Conservation (phyloP, 768 basidiomycete genomes). For the Coprinopsis sp. region DNA sequence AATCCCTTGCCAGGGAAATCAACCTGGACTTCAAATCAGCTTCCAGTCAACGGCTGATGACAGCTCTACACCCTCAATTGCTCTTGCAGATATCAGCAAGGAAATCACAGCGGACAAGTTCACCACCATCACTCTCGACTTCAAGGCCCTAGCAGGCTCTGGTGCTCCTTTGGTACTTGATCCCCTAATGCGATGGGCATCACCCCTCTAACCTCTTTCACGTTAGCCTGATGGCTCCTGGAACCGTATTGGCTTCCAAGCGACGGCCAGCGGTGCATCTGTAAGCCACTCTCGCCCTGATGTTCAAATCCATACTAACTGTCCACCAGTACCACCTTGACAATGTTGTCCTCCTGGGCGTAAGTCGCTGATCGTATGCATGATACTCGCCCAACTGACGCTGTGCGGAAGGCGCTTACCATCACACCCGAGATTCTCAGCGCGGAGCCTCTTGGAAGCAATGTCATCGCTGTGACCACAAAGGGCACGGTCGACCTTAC, state of each 20-base stretch:
- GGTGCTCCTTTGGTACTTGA: slow-evolving; percentile 31
- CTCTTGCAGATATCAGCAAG: slow-evolving; percentile 38
- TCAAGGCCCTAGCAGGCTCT: slow-evolving; percentile 40
- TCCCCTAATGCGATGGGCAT: not conserved
- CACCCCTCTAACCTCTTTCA: not conserved
- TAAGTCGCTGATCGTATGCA: slow-evolving; percentile 15
- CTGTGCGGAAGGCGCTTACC: slow-evolving; percentile 31
- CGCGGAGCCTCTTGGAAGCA: slow-evolving; percentile 45
- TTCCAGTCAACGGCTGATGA: slow-evolving; percentile 37
- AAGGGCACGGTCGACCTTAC: slow-evolving; percentile 42
- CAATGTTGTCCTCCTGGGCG: slow-evolving; percentile 42
- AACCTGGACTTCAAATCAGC: slow-evolving; percentile 40
- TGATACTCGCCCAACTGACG: not conserved
- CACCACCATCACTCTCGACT: slow-evolving; percentile 44
- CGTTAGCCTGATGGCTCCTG: slow-evolving; percentile 37
- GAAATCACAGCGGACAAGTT: slow-evolving; percentile 33
- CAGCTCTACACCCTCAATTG: slow-evolving; percentile 33
- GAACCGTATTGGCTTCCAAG: slow-evolving; percentile 50
- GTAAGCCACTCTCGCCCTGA: slow-evolving; percentile 18
- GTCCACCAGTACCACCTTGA: slow-evolving; percentile 41
- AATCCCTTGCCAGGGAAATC: slow-evolving; percentile 29
- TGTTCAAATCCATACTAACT: not conserved
- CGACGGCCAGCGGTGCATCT: slow-evolving; percentile 39
- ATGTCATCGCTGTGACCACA: slow-evolving; percentile 46
- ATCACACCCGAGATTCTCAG: slow-evolving; percentile 45